phyloP scores from a whole-genome alignment of 148 eudicot genomes.

The Fagopyrum tataricum region DNA sequence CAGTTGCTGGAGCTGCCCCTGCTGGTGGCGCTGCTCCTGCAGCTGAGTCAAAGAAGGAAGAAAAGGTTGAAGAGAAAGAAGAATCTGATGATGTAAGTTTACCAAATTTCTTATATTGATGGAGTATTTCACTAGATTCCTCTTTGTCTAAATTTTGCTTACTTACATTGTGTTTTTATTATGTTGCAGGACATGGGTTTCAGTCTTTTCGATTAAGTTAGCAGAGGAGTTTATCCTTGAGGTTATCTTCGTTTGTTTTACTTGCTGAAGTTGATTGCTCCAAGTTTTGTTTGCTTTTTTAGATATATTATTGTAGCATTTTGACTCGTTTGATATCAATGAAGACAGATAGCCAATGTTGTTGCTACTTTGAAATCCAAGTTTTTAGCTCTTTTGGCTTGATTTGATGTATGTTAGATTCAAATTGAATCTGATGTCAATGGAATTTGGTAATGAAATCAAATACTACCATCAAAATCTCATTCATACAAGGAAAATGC shows the following conservation, averaged over 20 bases:
- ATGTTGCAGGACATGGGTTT: slow-evolving; percentile 13
- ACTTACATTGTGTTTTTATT: not conserved
- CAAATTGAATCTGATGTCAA: too few species aligned
- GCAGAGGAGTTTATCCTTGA: not conserved
- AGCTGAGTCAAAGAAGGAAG: slow-evolving; percentile 42
- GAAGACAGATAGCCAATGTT: not conserved
- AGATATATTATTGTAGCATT: not conserved
- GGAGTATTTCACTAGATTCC: not conserved
- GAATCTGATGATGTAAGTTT: slow-evolving; percentile 41
- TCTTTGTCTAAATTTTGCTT: not conserved
- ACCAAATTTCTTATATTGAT: not conserved
- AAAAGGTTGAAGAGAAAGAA: slow-evolving; percentile 47
- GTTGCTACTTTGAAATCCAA: not conserved
- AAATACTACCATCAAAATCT: too few species aligned
- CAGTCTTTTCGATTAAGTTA: slow-evolving; percentile 11
- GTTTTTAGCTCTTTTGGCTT: too few species aligned
- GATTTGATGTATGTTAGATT: too few species aligned
- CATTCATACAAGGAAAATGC: too few species aligned
- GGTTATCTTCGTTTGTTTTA: not conserved
- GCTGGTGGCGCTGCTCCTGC: slow-evolving; percentile 42
- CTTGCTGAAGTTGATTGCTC: not conserved
- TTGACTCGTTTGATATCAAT: not conserved
- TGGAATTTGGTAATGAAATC: too few species aligned
- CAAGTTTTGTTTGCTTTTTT: not conserved
- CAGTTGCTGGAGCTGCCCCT: slow-evolving; percentile 24